Conservation (phyloP, 495 filamentous ascomycete species). For the Lophiostoma macrostomum region DNA sequence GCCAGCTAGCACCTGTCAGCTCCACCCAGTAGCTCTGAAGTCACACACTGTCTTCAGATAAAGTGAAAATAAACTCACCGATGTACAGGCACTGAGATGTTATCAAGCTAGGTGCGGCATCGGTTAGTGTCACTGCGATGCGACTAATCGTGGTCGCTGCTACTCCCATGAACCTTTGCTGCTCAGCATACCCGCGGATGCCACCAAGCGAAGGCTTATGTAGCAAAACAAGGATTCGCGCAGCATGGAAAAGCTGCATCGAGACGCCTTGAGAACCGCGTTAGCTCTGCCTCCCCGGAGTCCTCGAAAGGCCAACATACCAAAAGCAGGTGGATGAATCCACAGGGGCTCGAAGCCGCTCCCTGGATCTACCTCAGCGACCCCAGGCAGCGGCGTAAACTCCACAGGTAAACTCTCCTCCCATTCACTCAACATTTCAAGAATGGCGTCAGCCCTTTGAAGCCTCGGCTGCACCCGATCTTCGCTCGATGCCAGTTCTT, state of each 20-base stretch:
- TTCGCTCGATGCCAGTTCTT: background rate
- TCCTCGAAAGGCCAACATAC: background rate
- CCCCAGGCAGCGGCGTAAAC: background rate
- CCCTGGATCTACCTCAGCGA: background rate
- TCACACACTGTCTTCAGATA: background rate
- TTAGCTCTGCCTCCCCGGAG: background rate
- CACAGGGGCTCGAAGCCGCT: background rate
- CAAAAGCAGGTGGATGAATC: slow-evolving; percentile 2
- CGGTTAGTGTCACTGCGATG: slow-evolving; percentile 1
- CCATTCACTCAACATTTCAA: background rate
- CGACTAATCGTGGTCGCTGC: background rate
- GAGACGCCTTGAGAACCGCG: background rate
- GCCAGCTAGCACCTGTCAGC: background rate
- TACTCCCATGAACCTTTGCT: background rate
- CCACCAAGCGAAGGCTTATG: background rate
- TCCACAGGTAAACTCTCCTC: background rate
- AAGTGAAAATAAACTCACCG: background rate
- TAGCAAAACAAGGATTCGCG: slow-evolving; percentile 1
- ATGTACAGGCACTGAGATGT: background rate
- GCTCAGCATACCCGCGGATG: background rate
- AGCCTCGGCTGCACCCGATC: background rate
- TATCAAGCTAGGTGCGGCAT: background rate
- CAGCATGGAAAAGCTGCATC: background rate
- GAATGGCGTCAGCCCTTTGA: background rate
- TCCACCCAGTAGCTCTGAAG: too few species aligned